phyloP scores from a whole-genome alignment of 148 eudicot species.

The Rhododendron griersonianum region DNA sequence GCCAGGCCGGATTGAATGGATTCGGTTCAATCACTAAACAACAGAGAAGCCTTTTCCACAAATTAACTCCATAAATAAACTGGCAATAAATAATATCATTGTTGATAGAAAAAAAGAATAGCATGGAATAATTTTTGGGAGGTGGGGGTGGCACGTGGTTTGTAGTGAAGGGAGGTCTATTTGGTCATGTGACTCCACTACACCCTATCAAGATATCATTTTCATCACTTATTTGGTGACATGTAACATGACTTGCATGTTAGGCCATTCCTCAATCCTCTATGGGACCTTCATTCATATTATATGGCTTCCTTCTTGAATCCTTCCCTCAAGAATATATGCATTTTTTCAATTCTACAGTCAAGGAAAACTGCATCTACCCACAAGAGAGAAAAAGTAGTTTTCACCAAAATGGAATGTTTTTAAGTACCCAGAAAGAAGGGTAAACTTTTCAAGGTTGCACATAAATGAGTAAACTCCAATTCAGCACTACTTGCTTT shows the following conservation, averaged over 20 bases:
- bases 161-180: background rate
- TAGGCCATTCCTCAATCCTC: background rate
- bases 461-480: background rate
- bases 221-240: background rate
- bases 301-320: background rate
- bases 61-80: background rate
- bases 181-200: background rate
- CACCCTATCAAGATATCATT: background rate
- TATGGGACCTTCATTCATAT: background rate
- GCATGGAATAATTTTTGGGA: background rate
- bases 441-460: background rate
- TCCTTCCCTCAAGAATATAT: background rate
- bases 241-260: background rate
- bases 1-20: too few species aligned
- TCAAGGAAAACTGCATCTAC: background rate
- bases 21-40: background rate
- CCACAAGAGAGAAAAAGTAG: background rate
- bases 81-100: background rate
- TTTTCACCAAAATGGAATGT: background rate
- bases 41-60: background rate
- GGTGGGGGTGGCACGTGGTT: slow-evolving; percentile 6
- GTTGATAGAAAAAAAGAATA: background rate
- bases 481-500: background rate
- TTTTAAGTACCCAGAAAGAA: background rate
- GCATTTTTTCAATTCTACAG: background rate